A percentile compares a stretch with the other conserved stretches of the same genome.
phyloP scores from a whole-genome alignment of 2,329 filamentous ascomycete genomes.

The Aotearoamyces nothofagi region DNA sequence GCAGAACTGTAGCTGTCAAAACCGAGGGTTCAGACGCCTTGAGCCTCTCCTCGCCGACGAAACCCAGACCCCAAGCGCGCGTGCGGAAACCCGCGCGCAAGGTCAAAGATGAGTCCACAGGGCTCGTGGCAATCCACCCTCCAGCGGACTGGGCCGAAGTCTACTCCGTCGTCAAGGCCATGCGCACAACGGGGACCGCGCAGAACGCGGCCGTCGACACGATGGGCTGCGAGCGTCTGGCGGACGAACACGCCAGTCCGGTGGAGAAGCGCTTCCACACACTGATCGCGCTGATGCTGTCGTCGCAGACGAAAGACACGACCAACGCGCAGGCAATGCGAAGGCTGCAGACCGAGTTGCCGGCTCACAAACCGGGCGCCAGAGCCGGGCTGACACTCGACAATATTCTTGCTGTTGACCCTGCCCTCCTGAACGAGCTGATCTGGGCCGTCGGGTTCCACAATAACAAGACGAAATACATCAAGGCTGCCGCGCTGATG shows the following conservation, averaged over 20 bases:
- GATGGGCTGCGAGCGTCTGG: constrained; percentile 83
- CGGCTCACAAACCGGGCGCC: constrained; percentile 17
- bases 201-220: constrained; percentile 82
- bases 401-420: constrained; percentile 44
- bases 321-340: constrained; percentile 55
- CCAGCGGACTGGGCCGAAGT: constrained; percentile 74
- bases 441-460: constrained; percentile 60
- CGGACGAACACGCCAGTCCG: constrained; percentile 31
- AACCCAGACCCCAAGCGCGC: constrained; percentile 13
- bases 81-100: constrained; percentile 32
- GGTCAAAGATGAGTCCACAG: constrained; percentile 25
- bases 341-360: constrained; percentile 45
- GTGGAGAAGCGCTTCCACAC: constrained; percentile 52
- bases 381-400: constrained; percentile 39
- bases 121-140: constrained; percentile 30
- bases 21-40: constrained; percentile 22
- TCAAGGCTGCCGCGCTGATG: constrained; percentile 48
- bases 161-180: constrained; percentile 62
- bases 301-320: constrained; percentile 60
- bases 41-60: constrained; percentile 15
- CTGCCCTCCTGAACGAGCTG: constrained; percentile 42
- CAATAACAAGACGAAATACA: constrained; percentile 60
- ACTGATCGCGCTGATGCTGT: constrained; percentile 55
- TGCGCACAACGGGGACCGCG: constrained; percentile 47
- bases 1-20: constrained; percentile 23